A percentile compares a stretch with the other conserved stretches of the same genome.
These are phyloP conservation scores for Ustilaginoidea virens DNA, from an alignment of 2,329 filamentous ascomycete species.

Conservation along the genomic window DNA sequence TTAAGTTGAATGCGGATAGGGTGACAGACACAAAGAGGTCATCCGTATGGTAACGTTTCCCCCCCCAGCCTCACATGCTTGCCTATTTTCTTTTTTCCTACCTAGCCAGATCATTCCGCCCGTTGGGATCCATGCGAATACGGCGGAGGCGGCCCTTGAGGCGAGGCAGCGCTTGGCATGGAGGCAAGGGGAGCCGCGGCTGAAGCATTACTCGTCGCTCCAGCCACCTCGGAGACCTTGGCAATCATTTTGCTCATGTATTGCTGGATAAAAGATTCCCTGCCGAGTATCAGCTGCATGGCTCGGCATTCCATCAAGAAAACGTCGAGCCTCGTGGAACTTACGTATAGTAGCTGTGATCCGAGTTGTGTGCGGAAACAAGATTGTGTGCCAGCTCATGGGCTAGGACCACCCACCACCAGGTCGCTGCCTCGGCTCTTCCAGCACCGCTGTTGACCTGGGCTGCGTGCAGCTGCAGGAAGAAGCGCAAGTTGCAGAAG, in stretches of 20 bases:
- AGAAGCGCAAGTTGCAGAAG: slow-evolving; percentile 90
- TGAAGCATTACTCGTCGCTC: too few species aligned
- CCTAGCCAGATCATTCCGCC: too few species aligned
- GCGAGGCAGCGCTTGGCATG: too few species aligned
- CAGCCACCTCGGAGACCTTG: slow-evolving; percentile 29
- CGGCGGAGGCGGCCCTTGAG: too few species aligned
- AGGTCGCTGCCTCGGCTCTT: slow-evolving; percentile 55
- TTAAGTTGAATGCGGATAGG: too few species aligned
- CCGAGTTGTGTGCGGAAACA: slow-evolving; percentile 58
- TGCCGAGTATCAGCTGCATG: slow-evolving; percentile 13
- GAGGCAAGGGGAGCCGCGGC: too few species aligned
- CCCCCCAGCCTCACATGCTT: too few species aligned
- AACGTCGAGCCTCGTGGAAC: slow-evolving; percentile 10
- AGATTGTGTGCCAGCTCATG: slow-evolving; percentile 95
- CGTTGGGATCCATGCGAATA: too few species aligned
- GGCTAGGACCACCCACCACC: slow-evolving; percentile 93
- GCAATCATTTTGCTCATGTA: slow-evolving; percentile 59
- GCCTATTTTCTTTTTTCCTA: too few species aligned
- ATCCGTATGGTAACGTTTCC: too few species aligned
- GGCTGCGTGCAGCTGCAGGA: slow-evolving; percentile 57
- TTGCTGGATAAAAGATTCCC: slow-evolving; percentile 62
- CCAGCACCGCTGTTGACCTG: slow-evolving; percentile 25
- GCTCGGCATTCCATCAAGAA: neutral
- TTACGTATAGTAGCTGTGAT: slow-evolving; percentile 71
- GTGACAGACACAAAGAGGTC: too few species aligned